Conservation (phyloP, 768 basidiomycete species). For the Chalciporus sphaerocephalus region DNA sequence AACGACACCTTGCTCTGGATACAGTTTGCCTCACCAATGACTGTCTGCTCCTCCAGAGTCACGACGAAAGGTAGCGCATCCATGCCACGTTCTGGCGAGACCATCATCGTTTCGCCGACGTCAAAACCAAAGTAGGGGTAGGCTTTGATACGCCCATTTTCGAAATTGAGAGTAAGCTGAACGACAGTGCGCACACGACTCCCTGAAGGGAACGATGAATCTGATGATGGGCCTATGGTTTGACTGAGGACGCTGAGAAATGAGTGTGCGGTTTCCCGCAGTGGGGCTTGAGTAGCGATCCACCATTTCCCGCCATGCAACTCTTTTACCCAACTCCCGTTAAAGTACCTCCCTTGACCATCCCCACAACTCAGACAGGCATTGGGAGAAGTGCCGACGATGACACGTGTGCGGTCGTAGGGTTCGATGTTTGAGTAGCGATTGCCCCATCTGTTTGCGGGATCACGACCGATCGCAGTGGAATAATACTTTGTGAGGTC, state of each 20-base stretch:
- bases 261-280: conserved; percentile 63
- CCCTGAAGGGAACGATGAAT: conserved; percentile 22
- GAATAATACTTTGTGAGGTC: conserved; percentile 49
- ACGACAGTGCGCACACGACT: conserved; percentile 70
- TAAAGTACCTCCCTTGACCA: conserved; percentile 56
- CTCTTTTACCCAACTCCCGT: conserved; percentile 85
- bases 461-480: conserved; percentile 43
- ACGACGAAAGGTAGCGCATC: conserved; percentile 47
- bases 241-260: conserved; percentile 70
- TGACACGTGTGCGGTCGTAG: conserved; percentile 77
- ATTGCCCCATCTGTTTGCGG: conserved; percentile 47
- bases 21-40: conserved; percentile 55
- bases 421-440: conserved; percentile 73
- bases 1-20: conserved; percentile 59
- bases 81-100: conserved; percentile 44
- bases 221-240: conserved; percentile 36
- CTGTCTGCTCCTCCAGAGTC: conserved; percentile 46
- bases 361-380: conserved; percentile 19
- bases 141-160: conserved; percentile 68
- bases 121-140: conserved; percentile 68
- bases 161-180: conserved; percentile 73
- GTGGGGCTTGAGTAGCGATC: conserved; percentile 83
- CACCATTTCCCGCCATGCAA: conserved; percentile 68
- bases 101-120: conserved; percentile 49
- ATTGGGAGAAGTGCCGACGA: conserved; percentile 34